Evolutionary conservation across 2,329 filamentous ascomycete species (phyloP).

Genomic region (Didymella arachidicola): DNA sequence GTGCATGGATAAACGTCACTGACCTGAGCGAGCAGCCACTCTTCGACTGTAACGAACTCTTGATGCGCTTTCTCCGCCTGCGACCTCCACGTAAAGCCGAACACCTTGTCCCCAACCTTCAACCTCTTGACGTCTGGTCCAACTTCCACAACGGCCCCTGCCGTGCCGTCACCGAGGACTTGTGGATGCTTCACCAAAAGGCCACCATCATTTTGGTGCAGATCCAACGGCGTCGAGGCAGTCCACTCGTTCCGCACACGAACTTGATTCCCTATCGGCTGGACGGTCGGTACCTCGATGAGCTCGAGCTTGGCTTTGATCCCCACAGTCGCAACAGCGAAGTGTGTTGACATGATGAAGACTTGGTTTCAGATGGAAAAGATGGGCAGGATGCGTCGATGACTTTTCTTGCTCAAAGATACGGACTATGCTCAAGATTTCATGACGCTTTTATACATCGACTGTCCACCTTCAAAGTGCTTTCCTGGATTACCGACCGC

Average conservation of each 20-base stretch:
- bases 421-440: too few relatives aligned
- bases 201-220: constrained; percentile 68
- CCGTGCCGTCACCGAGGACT: constrained; percentile 61
- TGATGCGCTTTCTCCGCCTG: constrained; percentile 63
- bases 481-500: constrained; percentile 4
- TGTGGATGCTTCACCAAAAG: constrained; percentile 61
- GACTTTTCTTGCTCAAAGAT: too few relatives aligned
- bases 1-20: background rate
- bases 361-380: background rate
- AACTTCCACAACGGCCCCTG: constrained; percentile 62
- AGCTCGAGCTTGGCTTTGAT: constrained; percentile 48
- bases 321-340: constrained; percentile 53
- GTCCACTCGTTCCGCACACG: constrained; percentile 65
- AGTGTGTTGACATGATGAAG: constrained; percentile 45
- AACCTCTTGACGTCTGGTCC: constrained; percentile 57
- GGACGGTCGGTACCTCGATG: constrained; percentile 47
- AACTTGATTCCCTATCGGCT: constrained; percentile 56
- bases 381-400: background rate
- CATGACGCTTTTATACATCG: background rate
- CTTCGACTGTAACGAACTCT: constrained; percentile 62
- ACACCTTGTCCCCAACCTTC: constrained; percentile 63
- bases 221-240: constrained; percentile 66
- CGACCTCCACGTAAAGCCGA: constrained; percentile 62
- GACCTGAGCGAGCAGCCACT: constrained; percentile 53
- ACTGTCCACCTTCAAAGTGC: background rate